Percentiles rank a stretch among this genome's conserved stretches.
These are phyloP conservation scores for Candida ipomoeae DNA, from an alignment of 805 yeast genomes.

Conservation along the genomic window DNA sequence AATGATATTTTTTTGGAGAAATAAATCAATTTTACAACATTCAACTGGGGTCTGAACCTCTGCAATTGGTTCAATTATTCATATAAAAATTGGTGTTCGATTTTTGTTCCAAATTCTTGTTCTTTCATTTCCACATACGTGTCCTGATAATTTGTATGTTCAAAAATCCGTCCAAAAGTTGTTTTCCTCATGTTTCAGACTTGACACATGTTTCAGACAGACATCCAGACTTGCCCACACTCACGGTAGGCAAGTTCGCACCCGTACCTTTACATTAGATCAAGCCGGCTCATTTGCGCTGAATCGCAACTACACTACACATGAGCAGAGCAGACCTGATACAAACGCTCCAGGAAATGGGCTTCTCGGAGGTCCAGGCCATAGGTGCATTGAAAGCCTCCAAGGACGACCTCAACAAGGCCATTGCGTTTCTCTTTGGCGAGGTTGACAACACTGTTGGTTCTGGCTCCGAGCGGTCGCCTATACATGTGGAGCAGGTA, in stretches of 20 bases:
- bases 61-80: too few species aligned
- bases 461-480: slow-evolving; percentile 11
- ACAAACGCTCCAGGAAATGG: slow-evolving; percentile 19
- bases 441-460: slow-evolving; percentile 13
- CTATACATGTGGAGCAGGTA: slow-evolving; percentile 5
- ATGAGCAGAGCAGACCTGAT: slow-evolving; percentile 12
- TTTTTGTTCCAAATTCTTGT: too few species aligned
- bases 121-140: too few species aligned
- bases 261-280: neutral
- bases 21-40: too few species aligned
- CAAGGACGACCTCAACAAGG: slow-evolving; percentile 15
- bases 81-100: too few species aligned
- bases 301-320: neutral
- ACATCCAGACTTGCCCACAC: neutral
- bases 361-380: slow-evolving; percentile 17
- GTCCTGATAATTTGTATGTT: too few species aligned
- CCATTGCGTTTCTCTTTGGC: slow-evolving; percentile 19
- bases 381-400: slow-evolving; percentile 14
- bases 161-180: too few species aligned
- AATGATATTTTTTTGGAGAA: too few species aligned
- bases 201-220: neutral
- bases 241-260: neutral
- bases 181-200: too few species aligned
- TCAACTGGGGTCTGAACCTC: too few species aligned
- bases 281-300: neutral